Conservation (phyloP, 2,329 filamentous ascomycete genomes). For the Cylindrodendrum hubeiense region DNA sequence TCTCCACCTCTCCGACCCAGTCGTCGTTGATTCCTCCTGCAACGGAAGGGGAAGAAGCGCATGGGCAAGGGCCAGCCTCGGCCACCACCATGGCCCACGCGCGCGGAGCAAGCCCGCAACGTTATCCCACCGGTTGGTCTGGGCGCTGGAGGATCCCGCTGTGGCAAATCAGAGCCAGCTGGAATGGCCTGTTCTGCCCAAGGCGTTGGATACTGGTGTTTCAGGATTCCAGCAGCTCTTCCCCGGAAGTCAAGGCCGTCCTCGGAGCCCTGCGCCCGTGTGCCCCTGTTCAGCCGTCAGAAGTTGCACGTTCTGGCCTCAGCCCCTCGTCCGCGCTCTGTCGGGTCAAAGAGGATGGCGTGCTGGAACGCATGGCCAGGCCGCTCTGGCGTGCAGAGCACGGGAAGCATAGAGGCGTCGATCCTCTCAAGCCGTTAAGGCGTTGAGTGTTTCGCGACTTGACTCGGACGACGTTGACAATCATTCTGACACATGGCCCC, state of each 20-base stretch:
- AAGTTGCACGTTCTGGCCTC: neutral
- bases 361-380: conserved; percentile 3
- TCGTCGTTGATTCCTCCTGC: conserved; percentile 6
- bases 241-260: conserved; percentile 31
- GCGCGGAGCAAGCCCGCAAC: neutral
- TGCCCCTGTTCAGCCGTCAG: conserved; percentile 1
- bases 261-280: conserved; percentile 17
- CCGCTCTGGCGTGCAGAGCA: neutral
- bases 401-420: neutral
- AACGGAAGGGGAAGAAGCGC: neutral
- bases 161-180: conserved; percentile 25
- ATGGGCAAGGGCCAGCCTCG: conserved; percentile 8
- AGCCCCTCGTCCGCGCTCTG: conserved; percentile 2
- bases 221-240: conserved; percentile 32
- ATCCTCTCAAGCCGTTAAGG: neutral
- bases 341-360: neutral
- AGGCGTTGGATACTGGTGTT: conserved; percentile 27
- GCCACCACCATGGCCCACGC: conserved; percentile 5
- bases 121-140: neutral
- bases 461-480: conserved; percentile 7
- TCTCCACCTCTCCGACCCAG: conserved; percentile 9
- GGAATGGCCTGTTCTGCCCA: conserved; percentile 30
- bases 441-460: conserved; percentile 7
- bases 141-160: conserved; percentile 13
- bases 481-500: conserved; percentile 19